Base-by-base conservation (phyloP, 768 basidiomycete species). In the Suillus weaverae region DNA sequence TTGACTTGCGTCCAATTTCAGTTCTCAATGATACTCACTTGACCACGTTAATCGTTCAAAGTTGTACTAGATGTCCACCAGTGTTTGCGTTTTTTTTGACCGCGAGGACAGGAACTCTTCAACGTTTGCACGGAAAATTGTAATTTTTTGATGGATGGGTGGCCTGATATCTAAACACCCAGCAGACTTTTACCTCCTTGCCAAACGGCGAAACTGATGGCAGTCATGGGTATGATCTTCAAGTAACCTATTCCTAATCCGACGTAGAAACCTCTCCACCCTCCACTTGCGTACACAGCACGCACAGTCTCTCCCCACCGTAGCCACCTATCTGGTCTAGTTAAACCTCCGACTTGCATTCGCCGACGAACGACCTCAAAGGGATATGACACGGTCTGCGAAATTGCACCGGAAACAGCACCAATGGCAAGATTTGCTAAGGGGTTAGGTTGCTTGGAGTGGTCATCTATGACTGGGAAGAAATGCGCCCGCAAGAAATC, bases 191-290 rank as follows among this genome's bases (percentile, higher is more conserved):
- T 78, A 66, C 74, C 73, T 14, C 69, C 65, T 74, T 95, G 91
- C 95, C 95, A 97, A n/a, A 90, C 90, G 11, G 93, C 83, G 71
- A 89, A 97, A 75, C 91, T 92, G 63, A 97, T 90, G 64, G 95
- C 94, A 30, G 90, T 97, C 95, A 98, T 97, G 14, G 97, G 97
- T 64, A 97, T 86, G 48, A 97, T 88, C 82, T 99, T 98, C 62
- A 98, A 70, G 78, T 94, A 97, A 2, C 97, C 97, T 69, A 98
- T 92, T 63, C 88, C 85, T 66, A 99, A 78, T 0, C 97, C 97
- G 36, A 97, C 88, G 72, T 89, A 98, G 77, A 97, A 97, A 2
- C 94, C 96, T 74, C 88, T 81, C 87, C 85, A 89, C 11, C 95
- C 95, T n/a, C 84, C 81, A 6, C 81, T 74, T 7, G 73, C 71